These are phyloP conservation scores for Pseudozyma pruni DNA, from an alignment of 1,284 basidiomycete species.

Conservation along the genomic window DNA sequence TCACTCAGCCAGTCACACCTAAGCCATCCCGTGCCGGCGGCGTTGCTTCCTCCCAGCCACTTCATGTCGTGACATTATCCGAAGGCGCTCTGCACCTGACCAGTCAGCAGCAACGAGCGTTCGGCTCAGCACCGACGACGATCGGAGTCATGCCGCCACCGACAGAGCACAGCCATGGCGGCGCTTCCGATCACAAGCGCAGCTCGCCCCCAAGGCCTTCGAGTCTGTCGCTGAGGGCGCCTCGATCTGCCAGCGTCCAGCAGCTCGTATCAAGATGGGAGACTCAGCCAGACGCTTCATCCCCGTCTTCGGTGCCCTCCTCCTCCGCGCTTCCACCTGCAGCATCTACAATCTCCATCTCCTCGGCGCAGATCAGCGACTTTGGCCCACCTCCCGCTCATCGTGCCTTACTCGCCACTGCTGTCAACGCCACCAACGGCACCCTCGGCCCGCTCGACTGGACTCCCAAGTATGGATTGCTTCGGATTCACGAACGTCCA, in stretches of 20 bases:
- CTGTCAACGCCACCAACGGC: conserved; percentile 34
- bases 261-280: conserved; percentile 45
- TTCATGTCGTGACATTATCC: conserved; percentile 15
- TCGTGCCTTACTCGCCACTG: conserved; percentile 11
- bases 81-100: too few species aligned
- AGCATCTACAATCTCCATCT: not conserved
- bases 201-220: conserved; percentile 19
- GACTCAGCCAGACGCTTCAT: conserved; percentile 8
- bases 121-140: conserved; percentile 7
- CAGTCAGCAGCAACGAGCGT: not conserved
- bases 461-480: conserved; percentile 43
- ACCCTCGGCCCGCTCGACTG: conserved; percentile 45
- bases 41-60: not conserved
- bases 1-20: not conserved
- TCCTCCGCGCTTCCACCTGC: not conserved
- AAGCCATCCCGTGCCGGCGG: not conserved
- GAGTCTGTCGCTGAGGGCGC: conserved; percentile 24
- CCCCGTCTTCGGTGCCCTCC: not conserved
- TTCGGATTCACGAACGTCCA: conserved; percentile 1
- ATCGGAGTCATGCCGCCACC: conserved; percentile 19
- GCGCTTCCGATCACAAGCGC: conserved; percentile 1
- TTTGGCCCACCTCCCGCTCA: conserved; percentile 2
- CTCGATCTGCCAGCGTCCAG: conserved; percentile 32
- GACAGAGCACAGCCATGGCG: not conserved
- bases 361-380: not conserved